Percentiles rank a stretch among this genome's conserved stretches.
Conservation (phyloP, 2,329 filamentous ascomycete genomes). For the Rachicladosporium sp. region DNA sequence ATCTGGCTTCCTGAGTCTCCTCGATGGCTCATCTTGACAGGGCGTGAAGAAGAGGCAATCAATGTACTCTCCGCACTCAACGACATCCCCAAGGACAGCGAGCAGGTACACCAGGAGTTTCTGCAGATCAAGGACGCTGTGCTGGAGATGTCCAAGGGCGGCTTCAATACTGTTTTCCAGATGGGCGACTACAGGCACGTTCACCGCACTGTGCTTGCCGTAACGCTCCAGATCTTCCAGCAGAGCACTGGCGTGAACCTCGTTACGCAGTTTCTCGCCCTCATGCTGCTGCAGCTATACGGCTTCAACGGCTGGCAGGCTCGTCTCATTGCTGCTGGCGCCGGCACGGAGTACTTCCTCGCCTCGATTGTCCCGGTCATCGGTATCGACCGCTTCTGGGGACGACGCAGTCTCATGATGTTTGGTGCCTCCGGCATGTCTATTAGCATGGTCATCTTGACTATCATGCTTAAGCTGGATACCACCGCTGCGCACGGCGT, state of each 20-base stretch:
- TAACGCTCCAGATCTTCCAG: slow-evolving; percentile 5
- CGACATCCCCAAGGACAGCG: slow-evolving; percentile 3
- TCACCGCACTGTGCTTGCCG: slow-evolving; percentile 5
- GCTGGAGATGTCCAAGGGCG: slow-evolving; percentile 2
- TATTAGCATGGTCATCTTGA: slow-evolving; percentile 13
- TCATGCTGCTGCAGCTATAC: slow-evolving; percentile 10
- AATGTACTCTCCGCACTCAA: slow-evolving; percentile 4
- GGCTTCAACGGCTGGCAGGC: slow-evolving; percentile 10
- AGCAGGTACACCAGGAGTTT: slow-evolving; percentile 4
- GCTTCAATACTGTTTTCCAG: slow-evolving; percentile 2
- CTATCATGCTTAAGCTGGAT: slow-evolving; percentile 6
- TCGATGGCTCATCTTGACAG: slow-evolving; percentile 5
- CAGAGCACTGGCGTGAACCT: slow-evolving; percentile 7
- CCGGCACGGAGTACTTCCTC: slow-evolving; percentile 16
- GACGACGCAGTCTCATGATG: slow-evolving; percentile 54
- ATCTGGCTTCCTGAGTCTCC: slow-evolving; percentile 7
- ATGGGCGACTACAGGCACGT: slow-evolving; percentile 5
- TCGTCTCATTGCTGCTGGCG: slow-evolving; percentile 13
- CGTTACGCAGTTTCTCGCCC: slow-evolving; percentile 6
- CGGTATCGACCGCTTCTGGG: slow-evolving; percentile 30
- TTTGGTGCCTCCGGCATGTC: slow-evolving; percentile 39
- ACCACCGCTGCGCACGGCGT: slow-evolving; percentile 3
- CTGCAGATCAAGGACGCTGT: slow-evolving; percentile 5
- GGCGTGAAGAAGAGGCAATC: slow-evolving; percentile 4
- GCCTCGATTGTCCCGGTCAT: slow-evolving; percentile 26